Conservation (phyloP, 257 asterid genomes). For the Solanum piurae region DNA sequence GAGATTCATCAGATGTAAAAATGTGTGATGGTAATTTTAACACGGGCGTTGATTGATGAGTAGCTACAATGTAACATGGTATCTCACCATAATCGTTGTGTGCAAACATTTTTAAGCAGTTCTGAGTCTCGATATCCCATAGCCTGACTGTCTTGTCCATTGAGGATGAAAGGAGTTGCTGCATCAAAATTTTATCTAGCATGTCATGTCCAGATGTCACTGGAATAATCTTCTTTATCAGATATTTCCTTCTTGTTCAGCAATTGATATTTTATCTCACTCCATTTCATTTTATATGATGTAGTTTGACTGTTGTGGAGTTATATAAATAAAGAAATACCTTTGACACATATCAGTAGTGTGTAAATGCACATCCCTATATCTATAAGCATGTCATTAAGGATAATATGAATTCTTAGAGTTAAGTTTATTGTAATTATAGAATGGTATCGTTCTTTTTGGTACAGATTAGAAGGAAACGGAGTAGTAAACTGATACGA, state of each 20-base stretch:
- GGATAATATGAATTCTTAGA: background rate
- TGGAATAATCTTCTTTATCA: background rate
- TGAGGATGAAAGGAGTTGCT: constrained; percentile 80
- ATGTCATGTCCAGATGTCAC: background rate
- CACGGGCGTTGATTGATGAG: background rate
- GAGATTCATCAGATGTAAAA: constrained; percentile 8
- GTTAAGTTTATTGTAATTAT: background rate
- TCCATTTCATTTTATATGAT: background rate
- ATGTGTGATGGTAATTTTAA: constrained; percentile 6
- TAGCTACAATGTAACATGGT: constrained; percentile 1
- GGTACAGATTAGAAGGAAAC: background rate
- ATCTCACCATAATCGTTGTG: constrained; percentile 85
- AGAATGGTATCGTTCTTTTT: background rate
- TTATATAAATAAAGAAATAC: background rate
- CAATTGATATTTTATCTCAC: background rate
- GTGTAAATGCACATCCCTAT: background rate
- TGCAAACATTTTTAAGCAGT: constrained; percentile 71
- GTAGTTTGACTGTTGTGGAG: background rate
- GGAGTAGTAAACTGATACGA: background rate
- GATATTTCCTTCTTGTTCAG: background rate
- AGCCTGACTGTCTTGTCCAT: constrained; percentile 83
- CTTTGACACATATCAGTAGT: background rate
- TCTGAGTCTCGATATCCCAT: constrained; percentile 61
- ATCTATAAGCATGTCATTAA: background rate
- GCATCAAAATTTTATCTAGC: constrained; percentile 6